These are phyloP conservation scores for Abelmoschus esculentus DNA, from an alignment of 345 rosid species.

Conservation along the genomic window DNA sequence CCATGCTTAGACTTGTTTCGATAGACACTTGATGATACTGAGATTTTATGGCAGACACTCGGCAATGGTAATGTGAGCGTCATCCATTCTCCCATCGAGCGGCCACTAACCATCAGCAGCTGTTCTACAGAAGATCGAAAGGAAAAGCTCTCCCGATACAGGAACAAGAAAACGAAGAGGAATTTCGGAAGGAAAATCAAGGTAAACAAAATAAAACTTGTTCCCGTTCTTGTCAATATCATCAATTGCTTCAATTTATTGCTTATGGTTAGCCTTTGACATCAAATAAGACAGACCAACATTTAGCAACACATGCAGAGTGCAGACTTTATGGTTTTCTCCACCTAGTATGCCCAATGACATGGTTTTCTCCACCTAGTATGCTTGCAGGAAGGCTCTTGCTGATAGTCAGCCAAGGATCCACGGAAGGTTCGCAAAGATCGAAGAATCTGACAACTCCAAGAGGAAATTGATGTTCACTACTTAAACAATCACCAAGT, in stretches of 20 bases:
- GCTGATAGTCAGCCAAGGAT: conserved; percentile 97
- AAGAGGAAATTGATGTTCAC: conserved; percentile 35
- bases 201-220: conserved; percentile 33
- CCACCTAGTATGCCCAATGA: conserved; percentile 1
- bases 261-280: neutral
- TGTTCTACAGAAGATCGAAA: conserved; percentile 62
- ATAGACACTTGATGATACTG: conserved; percentile 24
- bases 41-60: conserved; percentile 73
- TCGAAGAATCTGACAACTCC: conserved; percentile 46
- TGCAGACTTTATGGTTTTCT: neutral
- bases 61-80: conserved; percentile 33
- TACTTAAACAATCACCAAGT: conserved; percentile 5
- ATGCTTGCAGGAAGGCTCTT: conserved; percentile 98
- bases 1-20: neutral
- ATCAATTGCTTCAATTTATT: neutral
- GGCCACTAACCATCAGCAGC: conserved; percentile 38
- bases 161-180: conserved; percentile 82
- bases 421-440: conserved; percentile 96
- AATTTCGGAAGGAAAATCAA: conserved; percentile 96
- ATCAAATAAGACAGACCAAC: neutral
- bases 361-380: conserved; percentile 37
- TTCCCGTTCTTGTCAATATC: neutral
- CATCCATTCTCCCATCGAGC: conserved; percentile 54
- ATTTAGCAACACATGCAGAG: neutral
- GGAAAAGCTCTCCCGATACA: conserved; percentile 94